Evolutionary conservation across 2,329 filamentous ascomycete genomes (phyloP).

Genomic region (Diaporthe batatas): DNA sequence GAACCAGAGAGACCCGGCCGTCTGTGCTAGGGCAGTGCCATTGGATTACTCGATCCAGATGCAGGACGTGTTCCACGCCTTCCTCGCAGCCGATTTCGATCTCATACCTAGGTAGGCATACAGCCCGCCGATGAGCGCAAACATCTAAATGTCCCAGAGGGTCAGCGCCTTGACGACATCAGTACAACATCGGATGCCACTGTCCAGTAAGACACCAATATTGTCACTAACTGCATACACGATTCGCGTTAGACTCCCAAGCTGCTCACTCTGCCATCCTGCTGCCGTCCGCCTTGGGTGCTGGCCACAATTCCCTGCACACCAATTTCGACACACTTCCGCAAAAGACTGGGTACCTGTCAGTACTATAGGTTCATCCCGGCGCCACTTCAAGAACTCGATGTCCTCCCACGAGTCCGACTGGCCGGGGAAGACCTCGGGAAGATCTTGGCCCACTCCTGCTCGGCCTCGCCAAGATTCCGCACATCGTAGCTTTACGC

Average conservation of each 20-base stretch:
- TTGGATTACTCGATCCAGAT: background rate
- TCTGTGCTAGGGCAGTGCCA: too few species aligned
- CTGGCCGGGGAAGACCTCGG: constrained; percentile 69
- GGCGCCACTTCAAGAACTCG: constrained; percentile 71
- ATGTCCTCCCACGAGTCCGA: constrained; percentile 74
- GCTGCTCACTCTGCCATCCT: constrained; percentile 40
- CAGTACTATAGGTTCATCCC: constrained; percentile 70
- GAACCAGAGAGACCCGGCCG: too few species aligned
- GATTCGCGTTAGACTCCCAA: constrained; percentile 35
- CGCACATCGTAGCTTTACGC: constrained; percentile 59
- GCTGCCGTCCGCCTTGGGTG: constrained; percentile 73
- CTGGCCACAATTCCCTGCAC: constrained; percentile 77
- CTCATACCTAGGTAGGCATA: too few species aligned
- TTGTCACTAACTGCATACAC: constrained; percentile 67
- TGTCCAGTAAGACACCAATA: constrained; percentile 75
- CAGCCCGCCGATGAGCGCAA: constrained; percentile 70
- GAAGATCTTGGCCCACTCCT: constrained; percentile 69
- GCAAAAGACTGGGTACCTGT: constrained; percentile 79
- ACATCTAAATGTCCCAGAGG: constrained; percentile 67
- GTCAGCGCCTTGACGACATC: constrained; percentile 78
- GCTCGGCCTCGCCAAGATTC: constrained; percentile 66
- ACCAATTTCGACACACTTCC: constrained; percentile 69
- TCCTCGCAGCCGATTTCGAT: constrained; percentile 39
- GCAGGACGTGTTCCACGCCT: constrained; percentile 37
- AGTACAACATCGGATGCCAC: constrained; percentile 73